Evolutionary conservation across 2,329 filamentous ascomycete species (phyloP).

Genomic region (Aspergillus quadrilineatus): DNA sequence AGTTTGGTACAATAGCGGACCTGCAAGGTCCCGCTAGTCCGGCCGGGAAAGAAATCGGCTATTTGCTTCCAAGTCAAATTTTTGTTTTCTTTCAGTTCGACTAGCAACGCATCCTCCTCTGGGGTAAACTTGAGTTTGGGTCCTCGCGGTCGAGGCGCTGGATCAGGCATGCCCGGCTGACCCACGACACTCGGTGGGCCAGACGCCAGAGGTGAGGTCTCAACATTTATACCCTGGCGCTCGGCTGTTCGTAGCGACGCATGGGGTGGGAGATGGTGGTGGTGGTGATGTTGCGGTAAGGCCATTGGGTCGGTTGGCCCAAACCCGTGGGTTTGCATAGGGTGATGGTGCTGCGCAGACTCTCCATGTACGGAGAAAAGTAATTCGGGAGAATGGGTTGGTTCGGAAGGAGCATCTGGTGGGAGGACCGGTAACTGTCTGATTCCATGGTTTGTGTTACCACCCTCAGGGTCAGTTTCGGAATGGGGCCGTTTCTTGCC

Average conservation of each 20-base stretch:
- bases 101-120: slow-evolving; percentile 82
- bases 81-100: slow-evolving; percentile 92
- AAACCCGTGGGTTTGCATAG: slow-evolving; percentile 31
- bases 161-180: slow-evolving; percentile 80
- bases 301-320: slow-evolving; percentile 44
- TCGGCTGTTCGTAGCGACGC: slow-evolving; percentile 65
- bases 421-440: slow-evolving; percentile 36
- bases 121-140: slow-evolving; percentile 93
- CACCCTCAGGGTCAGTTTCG: slow-evolving; percentile 29
- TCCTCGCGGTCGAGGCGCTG: slow-evolving; percentile 75
- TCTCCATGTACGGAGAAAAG: slow-evolving; percentile 36
- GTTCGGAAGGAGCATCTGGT: slow-evolving; percentile 30
- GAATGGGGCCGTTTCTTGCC: slow-evolving; percentile 37
- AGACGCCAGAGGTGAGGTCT: slow-evolving; percentile 48
- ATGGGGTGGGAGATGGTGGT: slow-evolving; percentile 75
- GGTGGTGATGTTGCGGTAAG: slow-evolving; percentile 66
- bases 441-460: slow-evolving; percentile 24
- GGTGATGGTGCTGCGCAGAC: slow-evolving; percentile 32
- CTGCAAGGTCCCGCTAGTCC: slow-evolving; percentile 86
- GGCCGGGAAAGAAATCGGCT: slow-evolving; percentile 88
- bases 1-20: slow-evolving; percentile 94
- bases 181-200: slow-evolving; percentile 82
- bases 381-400: slow-evolving; percentile 36
- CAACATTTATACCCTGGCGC: slow-evolving; percentile 57
- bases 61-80: slow-evolving; percentile 97